Evolutionary conservation across 2,329 filamentous ascomycete genomes (phyloP).

Genomic region (Aspergillus nomiae): DNA sequence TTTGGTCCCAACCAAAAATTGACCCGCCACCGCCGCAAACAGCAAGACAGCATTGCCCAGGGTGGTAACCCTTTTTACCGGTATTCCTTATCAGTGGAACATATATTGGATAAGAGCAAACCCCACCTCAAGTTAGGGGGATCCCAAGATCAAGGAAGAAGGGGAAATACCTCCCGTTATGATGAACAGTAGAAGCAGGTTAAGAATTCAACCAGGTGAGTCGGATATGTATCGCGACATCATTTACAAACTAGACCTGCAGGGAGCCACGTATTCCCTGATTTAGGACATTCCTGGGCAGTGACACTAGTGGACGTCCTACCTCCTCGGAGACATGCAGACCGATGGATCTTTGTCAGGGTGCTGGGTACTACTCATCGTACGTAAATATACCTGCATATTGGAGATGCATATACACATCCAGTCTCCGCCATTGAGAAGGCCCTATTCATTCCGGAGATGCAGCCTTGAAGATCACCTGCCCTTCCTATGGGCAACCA

Average conservation of each 20-base stretch:
- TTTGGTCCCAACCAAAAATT: neutral
- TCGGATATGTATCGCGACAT: neutral
- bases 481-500: conserved; percentile 10
- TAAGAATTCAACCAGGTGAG: conserved; percentile 2
- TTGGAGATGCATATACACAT: conserved; percentile 15
- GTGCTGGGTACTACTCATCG: neutral
- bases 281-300: conserved; percentile 7
- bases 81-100: neutral
- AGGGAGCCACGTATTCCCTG: conserved; percentile 7
- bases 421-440: conserved; percentile 15
- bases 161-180: neutral
- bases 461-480: conserved; percentile 27
- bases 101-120: neutral
- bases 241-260: neutral
- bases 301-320: neutral
- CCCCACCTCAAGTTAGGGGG: neutral
- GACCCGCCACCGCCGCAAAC: neutral
- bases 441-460: conserved; percentile 21
- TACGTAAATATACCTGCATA: conserved; percentile 8
- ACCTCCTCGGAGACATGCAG: conserved; percentile 3
- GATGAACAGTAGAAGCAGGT: neutral
- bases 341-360: neutral
- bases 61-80: neutral
- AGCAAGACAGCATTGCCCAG: neutral
- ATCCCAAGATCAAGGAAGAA: neutral